Percentiles rank a stretch among this genome's conserved stretches.
Evolutionary conservation across 257 asterid species (phyloP).

Genomic region (Przewalskia tangutica): DNA sequence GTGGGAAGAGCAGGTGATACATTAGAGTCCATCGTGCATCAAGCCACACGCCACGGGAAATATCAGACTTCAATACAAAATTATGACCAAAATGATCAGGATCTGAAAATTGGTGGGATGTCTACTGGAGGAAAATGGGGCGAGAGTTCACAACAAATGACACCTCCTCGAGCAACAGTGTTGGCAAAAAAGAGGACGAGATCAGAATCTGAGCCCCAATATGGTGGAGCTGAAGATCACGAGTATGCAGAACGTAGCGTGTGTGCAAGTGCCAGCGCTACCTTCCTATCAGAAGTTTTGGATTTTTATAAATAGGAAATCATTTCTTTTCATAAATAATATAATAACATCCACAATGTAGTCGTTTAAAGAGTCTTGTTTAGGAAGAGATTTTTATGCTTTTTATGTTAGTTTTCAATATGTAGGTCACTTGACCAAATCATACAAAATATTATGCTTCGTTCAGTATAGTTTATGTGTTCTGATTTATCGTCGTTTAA

Average conservation of each 20-base stretch:
- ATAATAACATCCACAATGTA: too few relatives aligned
- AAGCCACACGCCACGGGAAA: slow-evolving; percentile 22
- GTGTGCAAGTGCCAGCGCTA: slow-evolving; percentile 41
- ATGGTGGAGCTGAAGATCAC: slow-evolving; percentile 6
- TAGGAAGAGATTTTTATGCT: too few relatives aligned
- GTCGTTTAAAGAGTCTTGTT: too few relatives aligned
- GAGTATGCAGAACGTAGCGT: slow-evolving; percentile 17
- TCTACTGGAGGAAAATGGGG: slow-evolving; percentile 6
- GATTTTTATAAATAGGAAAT: too few relatives aligned
- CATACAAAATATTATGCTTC: too few relatives aligned
- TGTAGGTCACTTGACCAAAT: too few relatives aligned
- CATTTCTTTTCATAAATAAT: too few relatives aligned
- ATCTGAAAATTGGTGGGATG: not conserved
- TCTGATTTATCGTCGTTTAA: too few relatives aligned
- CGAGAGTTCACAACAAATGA: slow-evolving; percentile 4
- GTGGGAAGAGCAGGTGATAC: slow-evolving; percentile 25
- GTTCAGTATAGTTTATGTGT: too few relatives aligned
- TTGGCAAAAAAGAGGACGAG: slow-evolving; percentile 25
- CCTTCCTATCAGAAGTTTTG: slow-evolving; percentile 8
- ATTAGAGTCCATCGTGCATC: slow-evolving; percentile 54
- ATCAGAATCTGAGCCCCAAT: slow-evolving; percentile 17
- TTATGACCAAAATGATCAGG: not conserved
- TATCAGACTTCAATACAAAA: not conserved
- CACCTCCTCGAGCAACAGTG: not conserved
- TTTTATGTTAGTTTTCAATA: too few relatives aligned